Evolutionary conservation across 1,284 basidiomycete species (phyloP), one percentile per base, ranked within the genome.

Genomic region (Trametes polyzona): DNA sequence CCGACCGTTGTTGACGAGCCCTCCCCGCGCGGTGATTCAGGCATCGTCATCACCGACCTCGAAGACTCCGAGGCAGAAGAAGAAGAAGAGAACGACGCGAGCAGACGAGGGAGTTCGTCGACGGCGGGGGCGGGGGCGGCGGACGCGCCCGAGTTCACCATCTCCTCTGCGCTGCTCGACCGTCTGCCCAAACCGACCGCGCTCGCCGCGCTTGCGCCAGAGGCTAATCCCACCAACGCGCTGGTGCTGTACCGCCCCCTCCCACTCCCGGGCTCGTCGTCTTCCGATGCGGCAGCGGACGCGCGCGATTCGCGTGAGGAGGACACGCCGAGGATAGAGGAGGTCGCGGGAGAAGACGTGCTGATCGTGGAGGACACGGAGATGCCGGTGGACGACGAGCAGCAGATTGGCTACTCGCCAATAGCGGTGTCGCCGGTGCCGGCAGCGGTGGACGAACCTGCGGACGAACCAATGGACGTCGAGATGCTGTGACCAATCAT

Each of bases 41-140:
- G 83, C 30, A 86, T 85, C 54, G 74, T 87, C 33, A 76, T 88
- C 33, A 86, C 83, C n/a, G 81, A 84, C 66, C 74, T 88, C 44
- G 83, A 84, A 59, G 79, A 79, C 51, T 78, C 81, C 8, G 76
- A 77, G 29, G 71, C 81, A 8, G 76, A 77, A 26, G 71, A 70
- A 5, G 76, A 77, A 33, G 64, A 70, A 40, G 66, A 64, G 39
- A 55, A 52, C 41, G 66, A 61, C 27, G 63, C 68, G 29, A n/a
- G 6, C 14, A 24, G n/a, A n/a, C n/a, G n/a, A n/a, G n/a, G n/a
- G n/a, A n/a, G n/a, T n/a, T n/a, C n/a, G n/a, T n/a, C n/a, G n/a
- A n/a, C n/a, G n/a, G n/a, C n/a, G n/a, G n/a, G n/a, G n/a, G n/a
- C 46, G 24, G 30, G 42, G 16, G 23, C 33, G 30, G n/a, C 23